Evolutionary conservation across 495 filamentous ascomycete species (phyloP), one percentile per base, ranked within the genome.

Genomic region (Hypoxylon lenormandii): DNA sequence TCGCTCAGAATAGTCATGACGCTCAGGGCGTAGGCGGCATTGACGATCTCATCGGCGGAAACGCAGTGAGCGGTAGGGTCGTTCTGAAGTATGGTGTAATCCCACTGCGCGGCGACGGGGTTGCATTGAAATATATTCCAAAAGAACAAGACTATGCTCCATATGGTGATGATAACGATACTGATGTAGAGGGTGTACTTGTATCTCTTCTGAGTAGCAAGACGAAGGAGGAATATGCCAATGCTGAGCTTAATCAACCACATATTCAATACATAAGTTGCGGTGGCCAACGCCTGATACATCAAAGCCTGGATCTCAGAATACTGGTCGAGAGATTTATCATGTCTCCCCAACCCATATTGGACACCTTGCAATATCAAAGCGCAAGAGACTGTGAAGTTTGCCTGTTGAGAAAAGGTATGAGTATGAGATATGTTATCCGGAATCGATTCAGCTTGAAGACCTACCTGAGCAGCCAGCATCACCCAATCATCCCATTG

Each of bases 211-310:
- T 74, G 68, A 5, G 74, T 56, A 1, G 78, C 75, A 8, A 81
- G 72, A 0, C 80, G 80, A 5, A 80, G 72, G 30, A 81, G 74
- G 51, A 81, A 81, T 18, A 79, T 66, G n/a, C 74, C 80, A 46
- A 81, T 80, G 64, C 76, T 79, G 12, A 81, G 65, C 66, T 81
- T 81, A 71, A 81, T 80, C 69, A 80, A 74, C 77, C 77, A 79
- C 80, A 81, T 81, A 62, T 78, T 76, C 6, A 64, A 54, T 18
- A 81, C 60, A 36, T 81, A 81, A 4, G 78, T 68, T 3, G 75
- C 74, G 5, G 77, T 79, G 5, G 78, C 75, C 1, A 81, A 57
- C 0, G 76, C 75, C 71, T 81, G 80, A 58, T 74, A 80, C 74
- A 77, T 66, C 33, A 66, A 57, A 15, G 77, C 77, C 38, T 77